Evolutionary conservation across 2,329 filamentous ascomycete species (phyloP), one percentile per base, ranked within the genome.

Genomic region (Ophiostoma angusticollis): DNA sequence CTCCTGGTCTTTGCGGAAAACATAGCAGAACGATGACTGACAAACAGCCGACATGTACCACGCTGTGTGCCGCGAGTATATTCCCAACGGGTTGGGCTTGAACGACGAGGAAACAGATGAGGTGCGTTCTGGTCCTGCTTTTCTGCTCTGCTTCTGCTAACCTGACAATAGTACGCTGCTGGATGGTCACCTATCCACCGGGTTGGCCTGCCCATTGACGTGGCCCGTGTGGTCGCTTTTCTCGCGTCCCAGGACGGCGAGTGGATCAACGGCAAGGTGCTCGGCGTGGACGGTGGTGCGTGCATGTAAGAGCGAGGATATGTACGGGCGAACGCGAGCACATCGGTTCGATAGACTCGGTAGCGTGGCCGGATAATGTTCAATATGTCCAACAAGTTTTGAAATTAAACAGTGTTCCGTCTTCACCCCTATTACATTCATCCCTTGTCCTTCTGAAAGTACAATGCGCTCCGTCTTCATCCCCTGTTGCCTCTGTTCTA

Each of bases 241-340:
- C 45, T 60, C 9, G 57, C 54, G 1, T 53, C 50, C 21, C 50
- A 54, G 27, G 57, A 58, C 29, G 55, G 44, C 9, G 51, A 58
- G 38, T 60, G 57, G 56, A 50, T 63, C 37, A 63, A 61, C 41
- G 60, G 60, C 29, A 61, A 63, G 51, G 47, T 57, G 22, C 47
- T 62, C 8, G 48, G 45, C n/a, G 47, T 49, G 9, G 48, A 50
- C 31, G 48, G 48, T 5, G 48, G 43, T 9, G 48, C 48, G 7
- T 47, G 46, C 40, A 50, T 50, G 48, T 50, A 43, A 37, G 16
- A 31, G 17, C 12, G 12, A 35, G 9, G 13, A 14, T 14, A n/a
- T n/a, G n/a, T n/a, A n/a, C n/a, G n/a, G n/a, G n/a, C n/a, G n/a
- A n/a, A n/a, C n/a, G n/a, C n/a, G n/a, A n/a, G n/a, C n/a, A n/a